Evolutionary conservation across 148 eudicot species (phyloP), one percentile per base, ranked within the genome.

Genomic region (Silene latifolia): DNA sequence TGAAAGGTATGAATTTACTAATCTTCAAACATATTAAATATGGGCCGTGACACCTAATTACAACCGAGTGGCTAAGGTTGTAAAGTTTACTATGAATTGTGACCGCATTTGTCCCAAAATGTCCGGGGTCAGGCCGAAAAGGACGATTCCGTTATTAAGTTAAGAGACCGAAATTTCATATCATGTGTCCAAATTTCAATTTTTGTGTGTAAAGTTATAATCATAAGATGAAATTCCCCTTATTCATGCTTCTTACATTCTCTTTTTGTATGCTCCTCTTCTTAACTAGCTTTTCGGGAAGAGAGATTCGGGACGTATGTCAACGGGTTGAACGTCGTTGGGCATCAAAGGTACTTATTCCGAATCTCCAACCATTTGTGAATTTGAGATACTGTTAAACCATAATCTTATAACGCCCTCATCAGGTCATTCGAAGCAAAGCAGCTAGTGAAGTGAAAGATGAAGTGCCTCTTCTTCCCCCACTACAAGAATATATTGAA

Each of bases 291-390:
- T 88, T 96, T 90, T 89, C 98, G 59, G 99, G 98, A 72, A 81
- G 99, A 65, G 98, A 92, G 80, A 92, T 90, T 67, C 85, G 97
- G 64, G 98, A 96, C 65, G 88, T 89, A 20, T 92, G 98, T 83
- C 98, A 89, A 79, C 99, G 92, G 82, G 98, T 98, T 42, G 99
- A 96, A 82, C 82, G 99, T 12, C 94, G 84, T 35, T 96, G 99
- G 98, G 99, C 98, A 73, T 89, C 99, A 56, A 96, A 90, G 99
- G 39, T 35, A 35, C 39, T 35, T 35, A 1, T 35, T 35, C 6
- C 5, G 39, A 35, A 35, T 35, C 39, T 35, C 39, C 39, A 35
- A 35, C 39, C 39, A 35, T 35, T 35, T 35, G 39, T 35, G 39
- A 35, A 35, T 35, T 35, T 35, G 39, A 35, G 39, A 35, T 35